Evolutionary conservation across 192 early-diverging fungal species (phyloP).

Genomic region (Coemansia sp.): DNA sequence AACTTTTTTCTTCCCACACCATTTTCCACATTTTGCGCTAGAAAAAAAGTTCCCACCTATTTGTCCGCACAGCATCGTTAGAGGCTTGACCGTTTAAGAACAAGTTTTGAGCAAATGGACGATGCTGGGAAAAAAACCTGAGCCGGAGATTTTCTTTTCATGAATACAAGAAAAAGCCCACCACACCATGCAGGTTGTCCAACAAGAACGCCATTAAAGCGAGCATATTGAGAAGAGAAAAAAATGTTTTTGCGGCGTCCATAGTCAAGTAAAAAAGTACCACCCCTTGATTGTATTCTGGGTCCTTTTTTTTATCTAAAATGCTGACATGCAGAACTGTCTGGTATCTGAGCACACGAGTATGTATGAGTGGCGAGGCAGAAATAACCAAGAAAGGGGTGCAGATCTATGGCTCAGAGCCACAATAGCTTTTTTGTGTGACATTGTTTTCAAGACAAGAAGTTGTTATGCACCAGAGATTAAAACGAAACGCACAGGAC

Average conservation of each 20-base stretch:
- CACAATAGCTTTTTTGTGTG: no score
- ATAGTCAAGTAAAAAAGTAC: no score
- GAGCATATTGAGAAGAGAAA: background rate
- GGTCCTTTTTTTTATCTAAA: background rate
- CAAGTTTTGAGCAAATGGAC: background rate
- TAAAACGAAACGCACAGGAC: no score
- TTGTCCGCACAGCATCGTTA: background rate
- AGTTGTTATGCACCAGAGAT: background rate
- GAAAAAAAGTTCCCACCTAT: background rate
- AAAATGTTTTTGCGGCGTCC: constrained; percentile 1
- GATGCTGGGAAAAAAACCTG: background rate
- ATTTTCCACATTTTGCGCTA: background rate
- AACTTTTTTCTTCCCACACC: constrained; percentile 1
- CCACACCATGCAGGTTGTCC: background rate
- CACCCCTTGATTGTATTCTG: no score
- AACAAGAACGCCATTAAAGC: background rate
- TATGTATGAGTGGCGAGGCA: no score
- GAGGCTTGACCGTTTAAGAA: background rate
- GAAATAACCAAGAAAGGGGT: no score
- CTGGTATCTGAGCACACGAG: background rate
- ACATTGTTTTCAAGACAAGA: no score
- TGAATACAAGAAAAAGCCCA: no score
- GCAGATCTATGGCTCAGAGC: no score
- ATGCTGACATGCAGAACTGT: background rate
- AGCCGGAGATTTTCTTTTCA: background rate